These are phyloP conservation scores for Ascochyta clinopodiicola DNA, from an alignment of 2,329 filamentous ascomycete species.

Conservation along the genomic window DNA sequence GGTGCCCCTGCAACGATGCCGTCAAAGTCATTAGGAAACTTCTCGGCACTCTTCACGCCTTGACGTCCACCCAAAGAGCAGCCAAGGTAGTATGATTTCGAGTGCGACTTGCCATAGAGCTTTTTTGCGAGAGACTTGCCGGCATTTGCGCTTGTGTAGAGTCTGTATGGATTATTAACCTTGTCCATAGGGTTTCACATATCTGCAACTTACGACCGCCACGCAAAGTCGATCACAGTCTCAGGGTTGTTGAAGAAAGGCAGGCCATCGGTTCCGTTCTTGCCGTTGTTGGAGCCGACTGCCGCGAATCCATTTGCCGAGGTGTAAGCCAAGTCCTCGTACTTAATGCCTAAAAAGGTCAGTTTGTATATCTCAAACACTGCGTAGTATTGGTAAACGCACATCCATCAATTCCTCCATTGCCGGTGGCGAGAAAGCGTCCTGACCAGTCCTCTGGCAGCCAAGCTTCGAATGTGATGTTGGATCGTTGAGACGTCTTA, in stretches of 20 bases:
- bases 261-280: conserved; percentile 53
- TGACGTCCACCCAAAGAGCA: conserved; percentile 46
- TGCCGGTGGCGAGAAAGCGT: conserved; percentile 49
- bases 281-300: conserved; percentile 51
- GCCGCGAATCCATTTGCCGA: conserved; percentile 47
- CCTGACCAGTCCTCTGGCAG: conserved; percentile 48
- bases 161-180: conserved; percentile 3
- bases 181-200: no score
- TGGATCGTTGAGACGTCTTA: conserved; percentile 47
- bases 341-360: conserved; percentile 47
- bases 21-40: conserved; percentile 44
- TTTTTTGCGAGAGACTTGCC: conserved; percentile 47
- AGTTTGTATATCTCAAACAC: not conserved
- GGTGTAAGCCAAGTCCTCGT: conserved; percentile 50
- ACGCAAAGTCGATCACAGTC: conserved; percentile 57
- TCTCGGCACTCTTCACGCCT: conserved; percentile 35
- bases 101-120: conserved; percentile 47
- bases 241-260: conserved; percentile 55
- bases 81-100: conserved; percentile 49
- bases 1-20: conserved; percentile 45
- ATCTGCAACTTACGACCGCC: conserved; percentile 40
- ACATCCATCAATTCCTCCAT: conserved; percentile 54
- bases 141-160: conserved; percentile 50
- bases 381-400: conserved; percentile 18
- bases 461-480: conserved; percentile 54